These are phyloP conservation scores for Oldenlandia corymbosa DNA, from an alignment of 257 asterid genomes.

Conservation along the genomic window DNA sequence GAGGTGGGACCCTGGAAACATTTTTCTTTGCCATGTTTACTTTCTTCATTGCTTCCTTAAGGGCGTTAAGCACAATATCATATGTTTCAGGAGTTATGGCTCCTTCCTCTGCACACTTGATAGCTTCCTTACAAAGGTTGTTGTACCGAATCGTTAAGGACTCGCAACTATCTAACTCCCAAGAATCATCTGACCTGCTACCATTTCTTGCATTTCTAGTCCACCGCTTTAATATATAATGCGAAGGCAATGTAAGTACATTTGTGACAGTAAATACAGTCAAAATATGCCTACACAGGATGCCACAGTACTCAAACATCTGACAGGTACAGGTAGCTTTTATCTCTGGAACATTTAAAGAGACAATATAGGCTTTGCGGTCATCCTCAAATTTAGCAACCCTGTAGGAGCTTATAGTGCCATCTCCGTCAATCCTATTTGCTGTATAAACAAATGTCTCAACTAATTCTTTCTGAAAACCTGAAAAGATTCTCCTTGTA, in stretches of 20 bases:
- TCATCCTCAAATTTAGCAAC: constrained; percentile 91
- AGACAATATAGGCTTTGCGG: constrained; percentile 56
- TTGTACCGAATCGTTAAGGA: constrained; percentile 60
- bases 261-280: constrained; percentile 96
- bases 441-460: constrained; percentile 95
- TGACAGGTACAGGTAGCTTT: constrained; percentile 80
- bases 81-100: constrained; percentile 68
- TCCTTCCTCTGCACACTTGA: constrained; percentile 76
- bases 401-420: constrained; percentile 56
- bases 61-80: constrained; percentile 45
- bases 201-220: constrained; percentile 66
- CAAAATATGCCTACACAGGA: constrained; percentile 81
- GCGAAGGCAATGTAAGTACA: constrained; percentile 76
- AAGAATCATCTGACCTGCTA: constrained; percentile 44
- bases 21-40: constrained; percentile 51
- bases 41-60: constrained; percentile 69
- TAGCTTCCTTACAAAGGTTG: constrained; percentile 74
- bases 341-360: constrained; percentile 56
- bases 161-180: constrained; percentile 38
- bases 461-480: constrained; percentile 86
- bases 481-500: constrained; percentile 66
- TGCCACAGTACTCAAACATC: constrained; percentile 84
- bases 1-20: constrained; percentile 53
- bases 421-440: constrained; percentile 71
- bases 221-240: constrained; percentile 86